Base-by-base conservation (phyloP, 1,284 basidiomycete species). In the Malassezia obtusa region DNA sequence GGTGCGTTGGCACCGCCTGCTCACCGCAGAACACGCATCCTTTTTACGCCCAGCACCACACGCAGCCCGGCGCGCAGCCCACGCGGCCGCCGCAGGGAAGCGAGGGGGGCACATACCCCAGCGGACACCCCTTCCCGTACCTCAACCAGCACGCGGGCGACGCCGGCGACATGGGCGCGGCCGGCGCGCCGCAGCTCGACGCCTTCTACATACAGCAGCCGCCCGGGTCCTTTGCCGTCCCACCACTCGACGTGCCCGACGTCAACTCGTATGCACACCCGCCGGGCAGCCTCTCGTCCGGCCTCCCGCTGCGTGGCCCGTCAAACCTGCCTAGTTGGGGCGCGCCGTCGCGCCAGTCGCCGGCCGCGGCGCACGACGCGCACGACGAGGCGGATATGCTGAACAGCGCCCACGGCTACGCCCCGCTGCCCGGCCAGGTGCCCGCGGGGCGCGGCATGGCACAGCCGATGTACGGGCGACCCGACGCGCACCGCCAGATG, bases 171-270 rank as follows among this genome's bases (percentile, higher is more conserved):
- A 50, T 50, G 28, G 49, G 49, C 30, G 12, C 36, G 14, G 38
- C 38, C 8, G 49, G 30, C 4, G 43, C 48, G 4, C 43, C 53
- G 14, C 17, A 41, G n/a, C 39, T 56, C 7, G 53, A 56, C 17
- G 53, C 53, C 3, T 56, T 56, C 14, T 56, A 56, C 32, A 56
- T 56, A 24, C 53, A 56, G 45, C 53, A 56, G 41, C 41, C 53
- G 19, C 35, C 53, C 0, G 33, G 33, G n/a, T 56, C 53, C 10
- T 56, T 56, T 36, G 36, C 26, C 9, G 49, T 56, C 9, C 53
- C 53, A 3, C 53, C 53, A 3, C 38, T 56, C 7, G 53, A 56
- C n/a, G 53, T 56, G 22, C 36, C 43, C 9, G 53, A 50, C 19
- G 48, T 56, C 8, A 31, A 35, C n/a, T 17, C 48, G 21, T 56